These are phyloP conservation scores for Anthracocystis walkeri DNA, from an alignment of 1,284 basidiomycete genomes.

Conservation along the genomic window DNA sequence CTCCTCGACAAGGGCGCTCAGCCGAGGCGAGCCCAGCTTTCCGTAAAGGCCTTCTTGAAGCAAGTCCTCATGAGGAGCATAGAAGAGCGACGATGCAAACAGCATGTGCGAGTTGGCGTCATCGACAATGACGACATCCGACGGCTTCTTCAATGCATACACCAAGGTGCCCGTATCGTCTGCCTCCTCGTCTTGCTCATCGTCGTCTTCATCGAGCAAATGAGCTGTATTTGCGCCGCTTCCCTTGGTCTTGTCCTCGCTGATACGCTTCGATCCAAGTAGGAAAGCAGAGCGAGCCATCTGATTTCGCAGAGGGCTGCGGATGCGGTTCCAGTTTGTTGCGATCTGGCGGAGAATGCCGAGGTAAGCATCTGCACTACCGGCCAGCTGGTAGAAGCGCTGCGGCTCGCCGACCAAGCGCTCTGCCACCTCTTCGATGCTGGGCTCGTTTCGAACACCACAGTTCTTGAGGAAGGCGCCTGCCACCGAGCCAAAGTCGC, in stretches of 20 bases:
- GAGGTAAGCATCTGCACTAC: constrained; percentile 77
- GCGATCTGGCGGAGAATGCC: constrained; percentile 85
- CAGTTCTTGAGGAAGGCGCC: constrained; percentile 84
- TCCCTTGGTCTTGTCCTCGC: constrained; percentile 14
- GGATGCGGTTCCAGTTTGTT: constrained; percentile 78
- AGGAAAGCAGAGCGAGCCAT: constrained; percentile 81
- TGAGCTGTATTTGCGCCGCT: constrained; percentile 22
- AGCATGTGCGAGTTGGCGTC: constrained; percentile 69
- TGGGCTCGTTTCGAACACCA: constrained; percentile 89
- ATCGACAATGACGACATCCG: constrained; percentile 67
- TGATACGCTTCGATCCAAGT: constrained; percentile 77
- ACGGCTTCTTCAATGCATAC: constrained; percentile 66
- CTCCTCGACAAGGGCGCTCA: constrained; percentile 81
- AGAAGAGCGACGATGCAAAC: constrained; percentile 72
- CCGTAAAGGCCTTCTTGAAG: constrained; percentile 74
- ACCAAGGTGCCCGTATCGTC: constrained; percentile 62
- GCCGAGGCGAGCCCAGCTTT: constrained; percentile 74
- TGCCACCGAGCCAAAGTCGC: constrained; percentile 83
- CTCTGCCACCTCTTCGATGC: constrained; percentile 77
- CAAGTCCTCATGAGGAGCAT: constrained; percentile 89
- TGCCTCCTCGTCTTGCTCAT: constrained; percentile 62
- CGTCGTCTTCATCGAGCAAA: constrained; percentile 45
- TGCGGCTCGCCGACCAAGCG: constrained; percentile 72
- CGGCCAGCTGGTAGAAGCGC: constrained; percentile 78
- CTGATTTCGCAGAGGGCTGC: constrained; percentile 74